Evolutionary conservation across 495 filamentous ascomycete species (phyloP).

Genomic region (Penicillium taxi): DNA sequence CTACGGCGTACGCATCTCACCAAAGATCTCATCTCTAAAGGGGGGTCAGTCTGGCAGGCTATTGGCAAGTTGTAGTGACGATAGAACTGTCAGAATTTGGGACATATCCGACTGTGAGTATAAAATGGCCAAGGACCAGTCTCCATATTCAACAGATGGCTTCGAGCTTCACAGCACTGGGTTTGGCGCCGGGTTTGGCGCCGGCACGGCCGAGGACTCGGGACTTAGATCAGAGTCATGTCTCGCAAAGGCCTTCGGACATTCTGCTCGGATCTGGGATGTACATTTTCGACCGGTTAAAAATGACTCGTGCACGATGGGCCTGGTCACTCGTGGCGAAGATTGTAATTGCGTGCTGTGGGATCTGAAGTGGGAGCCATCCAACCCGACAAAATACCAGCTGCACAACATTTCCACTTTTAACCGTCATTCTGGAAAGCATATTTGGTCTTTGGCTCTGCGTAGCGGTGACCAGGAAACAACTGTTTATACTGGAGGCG

Average conservation of each 20-base stretch:
- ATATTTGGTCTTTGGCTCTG: conserved; percentile 74
- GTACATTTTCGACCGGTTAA: conserved; percentile 52
- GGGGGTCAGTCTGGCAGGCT: conserved; percentile 41
- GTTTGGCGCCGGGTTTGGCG: conserved; percentile 36
- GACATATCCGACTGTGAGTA: conserved; percentile 53
- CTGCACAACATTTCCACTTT: conserved; percentile 47
- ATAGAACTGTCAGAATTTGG: conserved; percentile 86
- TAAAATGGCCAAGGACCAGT: conserved; percentile 22
- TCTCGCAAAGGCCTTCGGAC: conserved; percentile 69
- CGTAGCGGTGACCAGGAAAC: conserved; percentile 15
- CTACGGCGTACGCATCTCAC: conserved; percentile 77
- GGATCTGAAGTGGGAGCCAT: conserved; percentile 42
- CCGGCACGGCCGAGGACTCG: conserved; percentile 8
- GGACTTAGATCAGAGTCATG: conserved; percentile 26
- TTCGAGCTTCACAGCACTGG: conserved; percentile 39
- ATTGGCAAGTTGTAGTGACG: conserved; percentile 89
- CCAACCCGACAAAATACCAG: conserved; percentile 17
- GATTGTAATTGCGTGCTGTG: conserved; percentile 67
- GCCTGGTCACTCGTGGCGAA: conserved; percentile 69
- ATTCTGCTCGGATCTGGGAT: conserved; percentile 84
- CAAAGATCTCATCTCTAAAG: conserved; percentile 36
- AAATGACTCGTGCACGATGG: conserved; percentile 15
- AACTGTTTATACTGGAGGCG: conserved; percentile 71
- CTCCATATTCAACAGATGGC: conserved; percentile 38
- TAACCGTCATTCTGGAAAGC: conserved; percentile 70